phyloP scores from a whole-genome alignment of 495 filamentous ascomycete genomes.

The Aspergillus diversus region DNA sequence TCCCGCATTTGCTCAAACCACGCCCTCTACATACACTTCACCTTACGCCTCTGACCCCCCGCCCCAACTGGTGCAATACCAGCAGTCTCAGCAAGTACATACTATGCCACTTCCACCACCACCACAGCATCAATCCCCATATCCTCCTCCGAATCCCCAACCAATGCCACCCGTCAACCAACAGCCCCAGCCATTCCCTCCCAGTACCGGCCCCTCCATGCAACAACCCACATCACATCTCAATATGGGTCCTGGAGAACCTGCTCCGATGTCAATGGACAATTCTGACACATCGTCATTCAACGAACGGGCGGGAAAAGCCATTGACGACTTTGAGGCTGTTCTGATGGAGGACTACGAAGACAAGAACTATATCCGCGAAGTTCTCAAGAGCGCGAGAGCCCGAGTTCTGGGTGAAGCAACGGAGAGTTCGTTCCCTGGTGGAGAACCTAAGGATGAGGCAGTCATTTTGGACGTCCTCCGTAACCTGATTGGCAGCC shows the following conservation, averaged over 20 bases:
- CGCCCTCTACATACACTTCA: conserved; percentile 46
- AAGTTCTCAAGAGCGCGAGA: conserved; percentile 53
- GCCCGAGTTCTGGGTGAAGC: conserved; percentile 48
- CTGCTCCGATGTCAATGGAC: conserved; percentile 52
- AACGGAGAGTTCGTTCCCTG: conserved; percentile 51
- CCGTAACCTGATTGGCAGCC: conserved; percentile 44
- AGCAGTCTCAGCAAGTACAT: conserved; percentile 33
- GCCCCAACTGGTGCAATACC: conserved; percentile 38
- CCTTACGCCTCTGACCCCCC: conserved; percentile 48
- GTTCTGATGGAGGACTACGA: conserved; percentile 54
- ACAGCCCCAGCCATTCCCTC: conserved; percentile 32
- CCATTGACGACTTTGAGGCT: conserved; percentile 54
- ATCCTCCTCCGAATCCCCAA: conserved; percentile 34
- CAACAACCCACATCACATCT: conserved; percentile 28
- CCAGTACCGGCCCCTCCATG: conserved; percentile 29
- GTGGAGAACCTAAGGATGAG: conserved; percentile 52
- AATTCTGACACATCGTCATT: conserved; percentile 49
- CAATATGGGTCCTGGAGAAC: conserved; percentile 37
- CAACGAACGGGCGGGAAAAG: conserved; percentile 52
- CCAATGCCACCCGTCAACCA: conserved; percentile 25
- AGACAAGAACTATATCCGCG: conserved; percentile 55
- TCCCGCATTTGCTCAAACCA: conserved; percentile 45
- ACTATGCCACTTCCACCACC: conserved; percentile 28
- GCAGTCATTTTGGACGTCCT: conserved; percentile 50
- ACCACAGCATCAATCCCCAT: conserved; percentile 38